phyloP scores from a whole-genome alignment of 1,139 yeast species.

The Pichia sp. region DNA sequence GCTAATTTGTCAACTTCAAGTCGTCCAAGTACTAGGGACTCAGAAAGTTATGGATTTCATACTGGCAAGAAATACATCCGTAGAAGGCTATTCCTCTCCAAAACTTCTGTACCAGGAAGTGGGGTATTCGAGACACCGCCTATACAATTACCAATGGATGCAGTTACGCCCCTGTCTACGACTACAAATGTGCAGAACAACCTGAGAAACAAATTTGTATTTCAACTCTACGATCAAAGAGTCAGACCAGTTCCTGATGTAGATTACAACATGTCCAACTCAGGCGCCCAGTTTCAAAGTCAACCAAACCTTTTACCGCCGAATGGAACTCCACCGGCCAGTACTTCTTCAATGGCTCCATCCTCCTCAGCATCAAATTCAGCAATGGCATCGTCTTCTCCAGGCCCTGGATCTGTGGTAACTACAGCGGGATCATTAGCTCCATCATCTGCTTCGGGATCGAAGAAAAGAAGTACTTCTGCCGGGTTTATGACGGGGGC shows the following conservation, averaged over 20 bases:
- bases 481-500: constrained; percentile 1
- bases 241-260: background rate
- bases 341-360: background rate
- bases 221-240: constrained; percentile 12
- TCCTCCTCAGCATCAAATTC: background rate
- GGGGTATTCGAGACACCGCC: constrained; percentile 20
- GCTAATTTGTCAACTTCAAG: background rate
- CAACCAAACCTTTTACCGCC: constrained; percentile 13
- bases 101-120: constrained; percentile 17
- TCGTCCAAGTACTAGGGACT: constrained; percentile 7
- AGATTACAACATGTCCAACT: background rate
- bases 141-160: constrained; percentile 10
- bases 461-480: constrained; percentile 1
- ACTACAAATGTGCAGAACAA: constrained; percentile 1
- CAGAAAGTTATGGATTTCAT: background rate
- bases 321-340: background rate
- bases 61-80: constrained; percentile 11
- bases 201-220: constrained; percentile 12
- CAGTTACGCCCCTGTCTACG: background rate
- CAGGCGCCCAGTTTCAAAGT: constrained; percentile 12
- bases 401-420: background rate
- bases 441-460: background rate
- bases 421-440: background rate
- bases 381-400: background rate
- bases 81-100: constrained; percentile 15